Evolutionary conservation across 2,329 filamentous ascomycete genomes (phyloP).

Genomic region (Fonsecaea nubica): DNA sequence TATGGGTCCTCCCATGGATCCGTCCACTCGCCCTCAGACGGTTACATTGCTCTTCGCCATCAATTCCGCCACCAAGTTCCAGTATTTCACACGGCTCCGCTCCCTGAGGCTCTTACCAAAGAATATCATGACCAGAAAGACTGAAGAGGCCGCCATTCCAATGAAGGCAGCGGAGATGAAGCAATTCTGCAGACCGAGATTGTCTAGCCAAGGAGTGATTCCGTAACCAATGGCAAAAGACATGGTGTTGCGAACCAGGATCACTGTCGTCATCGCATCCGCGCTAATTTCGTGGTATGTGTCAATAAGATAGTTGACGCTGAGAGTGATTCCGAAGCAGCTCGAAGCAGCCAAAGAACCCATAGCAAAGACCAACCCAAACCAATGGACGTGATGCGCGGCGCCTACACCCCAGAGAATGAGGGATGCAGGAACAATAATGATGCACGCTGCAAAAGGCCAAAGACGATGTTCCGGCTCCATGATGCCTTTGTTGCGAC

Average conservation of each 20-base stretch:
- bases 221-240: conserved; percentile 59
- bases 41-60: conserved; percentile 22
- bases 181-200: conserved; percentile 51
- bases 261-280: conserved; percentile 59
- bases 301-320: conserved; percentile 57
- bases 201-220: conserved; percentile 52
- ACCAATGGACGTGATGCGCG: conserved; percentile 56
- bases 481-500: conserved; percentile 41
- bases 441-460: conserved; percentile 43
- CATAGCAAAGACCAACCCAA: conserved; percentile 58
- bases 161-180: conserved; percentile 51
- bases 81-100: conserved; percentile 47
- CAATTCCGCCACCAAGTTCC: conserved; percentile 44
- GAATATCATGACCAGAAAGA: conserved; percentile 50
- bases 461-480: conserved; percentile 43
- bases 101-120: conserved; percentile 48
- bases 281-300: conserved; percentile 57
- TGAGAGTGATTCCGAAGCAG: conserved; percentile 54
- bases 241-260: conserved; percentile 59
- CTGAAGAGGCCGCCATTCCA: conserved; percentile 47
- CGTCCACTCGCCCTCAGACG: background rate
- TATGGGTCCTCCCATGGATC: too few relatives aligned
- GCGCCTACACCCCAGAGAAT: conserved; percentile 62
- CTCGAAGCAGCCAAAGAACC: conserved; percentile 55
- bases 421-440: conserved; percentile 55